These are phyloP conservation scores for Larix kaempferi DNA, from an alignment of 75 land plant genomes.

Conservation along the genomic window DNA sequence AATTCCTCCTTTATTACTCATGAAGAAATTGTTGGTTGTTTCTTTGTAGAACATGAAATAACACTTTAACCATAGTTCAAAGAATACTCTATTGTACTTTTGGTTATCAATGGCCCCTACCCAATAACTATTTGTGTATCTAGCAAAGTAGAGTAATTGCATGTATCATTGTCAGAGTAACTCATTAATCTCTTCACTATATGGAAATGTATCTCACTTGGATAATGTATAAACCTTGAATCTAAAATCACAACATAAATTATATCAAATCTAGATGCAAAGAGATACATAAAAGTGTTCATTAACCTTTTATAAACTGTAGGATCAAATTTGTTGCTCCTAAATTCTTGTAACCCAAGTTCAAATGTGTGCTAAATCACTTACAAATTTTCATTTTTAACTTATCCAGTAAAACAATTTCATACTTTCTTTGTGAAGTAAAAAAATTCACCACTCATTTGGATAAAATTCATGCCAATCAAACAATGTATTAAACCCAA, in stretches of 20 bases:
- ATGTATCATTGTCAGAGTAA: neutral
- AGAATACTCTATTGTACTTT: no score
- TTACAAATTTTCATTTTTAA: neutral
- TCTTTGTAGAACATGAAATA: conserved; percentile 14
- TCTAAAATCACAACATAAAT: neutral
- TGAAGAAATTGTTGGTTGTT: conserved; percentile 10
- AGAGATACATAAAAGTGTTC: neutral
- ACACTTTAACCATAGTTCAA: no score
- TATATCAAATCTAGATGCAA: neutral
- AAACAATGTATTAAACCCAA: neutral
- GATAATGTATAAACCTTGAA: conserved; percentile 11
- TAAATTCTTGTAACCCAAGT: neutral
- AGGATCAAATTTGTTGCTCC: neutral
- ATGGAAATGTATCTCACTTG: neutral
- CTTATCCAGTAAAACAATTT: neutral
- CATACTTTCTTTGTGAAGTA: neutral
- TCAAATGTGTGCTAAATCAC: neutral
- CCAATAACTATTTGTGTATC: conserved; percentile 19
- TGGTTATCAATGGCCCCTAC: neutral
- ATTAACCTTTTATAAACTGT: neutral
- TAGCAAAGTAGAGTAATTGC: neutral
- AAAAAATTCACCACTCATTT: neutral
- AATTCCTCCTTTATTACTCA: neutral
- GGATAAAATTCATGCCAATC: neutral
- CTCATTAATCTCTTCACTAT: neutral